These are phyloP conservation scores for Nemania sp. DNA, from an alignment of 2,329 filamentous ascomycete species.

Conservation along the genomic window DNA sequence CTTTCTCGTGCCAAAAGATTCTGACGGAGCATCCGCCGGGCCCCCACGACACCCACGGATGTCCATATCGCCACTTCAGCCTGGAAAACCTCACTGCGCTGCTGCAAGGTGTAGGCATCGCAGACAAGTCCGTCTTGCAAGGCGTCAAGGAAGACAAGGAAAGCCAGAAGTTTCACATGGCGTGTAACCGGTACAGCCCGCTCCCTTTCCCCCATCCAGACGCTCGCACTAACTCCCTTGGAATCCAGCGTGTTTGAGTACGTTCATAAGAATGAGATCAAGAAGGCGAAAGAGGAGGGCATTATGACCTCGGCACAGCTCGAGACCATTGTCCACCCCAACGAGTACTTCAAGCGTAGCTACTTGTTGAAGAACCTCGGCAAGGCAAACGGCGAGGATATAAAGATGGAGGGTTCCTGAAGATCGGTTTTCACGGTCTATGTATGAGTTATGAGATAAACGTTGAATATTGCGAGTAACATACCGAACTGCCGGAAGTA, in stretches of 20 bases:
- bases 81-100: slow-evolving; percentile 81
- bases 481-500: slow-evolving; percentile 1
- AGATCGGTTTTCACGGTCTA: neutral
- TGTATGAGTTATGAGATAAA: neutral
- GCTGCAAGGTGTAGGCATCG: slow-evolving; percentile 78
- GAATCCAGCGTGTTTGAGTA: slow-evolving; percentile 78
- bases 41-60: slow-evolving; percentile 89
- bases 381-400: slow-evolving; percentile 54
- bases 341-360: slow-evolving; percentile 96
- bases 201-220: slow-evolving; percentile 7
- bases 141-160: slow-evolving; percentile 88
- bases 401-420: slow-evolving; percentile 59
- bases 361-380: slow-evolving; percentile 83
- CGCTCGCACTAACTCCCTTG: slow-evolving; percentile 20
- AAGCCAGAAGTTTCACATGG: slow-evolving; percentile 88
- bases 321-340: slow-evolving; percentile 95
- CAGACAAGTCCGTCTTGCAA: slow-evolving; percentile 75
- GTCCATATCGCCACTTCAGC: slow-evolving; percentile 91
- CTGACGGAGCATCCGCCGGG: slow-evolving; percentile 86
- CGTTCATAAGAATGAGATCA: slow-evolving; percentile 78
- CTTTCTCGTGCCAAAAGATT: slow-evolving; percentile 94
- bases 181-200: slow-evolving; percentile 78
- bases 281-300: slow-evolving; percentile 74
- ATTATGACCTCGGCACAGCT: slow-evolving; percentile 75
- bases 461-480: neutral